Conservation (phyloP, 176 grass and related monocot species). For the Zoysia pacifica region DNA sequence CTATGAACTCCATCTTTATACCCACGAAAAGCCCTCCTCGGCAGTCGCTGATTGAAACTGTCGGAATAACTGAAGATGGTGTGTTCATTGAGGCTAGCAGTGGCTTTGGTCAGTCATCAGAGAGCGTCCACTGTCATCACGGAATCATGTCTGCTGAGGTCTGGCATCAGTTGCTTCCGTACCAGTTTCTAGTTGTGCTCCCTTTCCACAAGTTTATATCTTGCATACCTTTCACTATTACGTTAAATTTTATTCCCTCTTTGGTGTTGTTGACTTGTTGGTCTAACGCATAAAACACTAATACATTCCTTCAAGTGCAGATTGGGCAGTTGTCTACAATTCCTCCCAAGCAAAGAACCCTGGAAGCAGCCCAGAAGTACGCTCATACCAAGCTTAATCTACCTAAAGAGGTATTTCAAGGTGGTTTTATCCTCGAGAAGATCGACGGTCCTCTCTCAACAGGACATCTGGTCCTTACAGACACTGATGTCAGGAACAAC, state of each 20-base stretch:
- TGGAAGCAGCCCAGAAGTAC: constrained; percentile 59
- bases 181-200: constrained; percentile 16
- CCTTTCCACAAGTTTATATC: constrained; percentile 13
- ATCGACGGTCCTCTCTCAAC: constrained; percentile 65
- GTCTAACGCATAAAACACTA: constrained; percentile 1
- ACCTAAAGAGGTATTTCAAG: constrained; percentile 69
- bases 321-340: constrained; percentile 82
- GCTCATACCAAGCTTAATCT: constrained; percentile 55
- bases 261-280: background rate
- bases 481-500: constrained; percentile 60
- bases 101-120: constrained; percentile 78
- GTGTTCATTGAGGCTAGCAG: constrained; percentile 90
- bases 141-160: constrained; percentile 95
- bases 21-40: constrained; percentile 72
- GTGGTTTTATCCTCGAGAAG: constrained; percentile 83
- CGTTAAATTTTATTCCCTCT: constrained; percentile 8
- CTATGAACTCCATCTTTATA: constrained; percentile 91
- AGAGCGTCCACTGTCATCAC: constrained; percentile 77
- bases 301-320: constrained; percentile 45
- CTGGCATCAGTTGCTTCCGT: constrained; percentile 20
- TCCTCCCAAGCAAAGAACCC: constrained; percentile 64
- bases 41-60: constrained; percentile 87
- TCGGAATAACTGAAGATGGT: constrained; percentile 69
- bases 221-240: background rate
- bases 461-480: constrained; percentile 59